These are phyloP conservation scores for Pythium angustatum DNA, from an alignment of 352 stramenopile species.

Conservation along the genomic window DNA sequence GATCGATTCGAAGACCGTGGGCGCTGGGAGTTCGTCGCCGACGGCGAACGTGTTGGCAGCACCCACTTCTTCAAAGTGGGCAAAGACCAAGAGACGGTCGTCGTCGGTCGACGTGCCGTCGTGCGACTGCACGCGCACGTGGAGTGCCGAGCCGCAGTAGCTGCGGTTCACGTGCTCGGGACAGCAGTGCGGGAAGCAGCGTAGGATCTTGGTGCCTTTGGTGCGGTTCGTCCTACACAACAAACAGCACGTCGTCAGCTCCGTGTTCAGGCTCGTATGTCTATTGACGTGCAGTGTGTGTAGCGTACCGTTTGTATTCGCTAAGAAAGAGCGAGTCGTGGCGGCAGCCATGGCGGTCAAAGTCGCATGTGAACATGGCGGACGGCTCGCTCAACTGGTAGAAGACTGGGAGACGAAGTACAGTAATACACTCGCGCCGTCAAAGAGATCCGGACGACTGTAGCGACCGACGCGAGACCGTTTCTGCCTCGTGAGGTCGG, in stretches of 20 bases:
- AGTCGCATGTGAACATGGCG: conserved; percentile 39
- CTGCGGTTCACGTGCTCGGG: conserved; percentile 63
- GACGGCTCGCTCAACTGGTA: neutral
- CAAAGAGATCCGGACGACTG: too few relatives aligned
- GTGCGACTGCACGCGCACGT: conserved; percentile 36
- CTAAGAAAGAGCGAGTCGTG: conserved; percentile 46
- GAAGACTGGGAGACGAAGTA: neutral
- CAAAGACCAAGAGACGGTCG: conserved; percentile 36
- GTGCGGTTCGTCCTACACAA: conserved; percentile 45
- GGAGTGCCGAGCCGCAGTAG: conserved; percentile 63
- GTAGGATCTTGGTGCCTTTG: conserved; percentile 64
- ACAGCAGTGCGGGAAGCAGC: conserved; percentile 76
- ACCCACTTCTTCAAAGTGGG: conserved; percentile 55
- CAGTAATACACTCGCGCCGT: conserved; percentile 1
- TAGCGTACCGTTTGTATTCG: conserved; percentile 73
- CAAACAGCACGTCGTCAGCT: neutral
- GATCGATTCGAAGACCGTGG: conserved; percentile 37
- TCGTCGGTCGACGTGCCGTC: neutral
- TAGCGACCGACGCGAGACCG: too few relatives aligned
- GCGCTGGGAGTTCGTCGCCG: conserved; percentile 25
- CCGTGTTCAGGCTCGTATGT: too few relatives aligned
- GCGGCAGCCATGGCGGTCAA: conserved; percentile 40
- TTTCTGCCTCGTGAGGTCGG: too few relatives aligned
- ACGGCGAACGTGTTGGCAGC: conserved; percentile 18
- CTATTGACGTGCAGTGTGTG: too few relatives aligned